These are phyloP conservation scores for Teratosphaeria zuluensis DNA, from an alignment of 2,329 filamentous ascomycete species.

Conservation along the genomic window DNA sequence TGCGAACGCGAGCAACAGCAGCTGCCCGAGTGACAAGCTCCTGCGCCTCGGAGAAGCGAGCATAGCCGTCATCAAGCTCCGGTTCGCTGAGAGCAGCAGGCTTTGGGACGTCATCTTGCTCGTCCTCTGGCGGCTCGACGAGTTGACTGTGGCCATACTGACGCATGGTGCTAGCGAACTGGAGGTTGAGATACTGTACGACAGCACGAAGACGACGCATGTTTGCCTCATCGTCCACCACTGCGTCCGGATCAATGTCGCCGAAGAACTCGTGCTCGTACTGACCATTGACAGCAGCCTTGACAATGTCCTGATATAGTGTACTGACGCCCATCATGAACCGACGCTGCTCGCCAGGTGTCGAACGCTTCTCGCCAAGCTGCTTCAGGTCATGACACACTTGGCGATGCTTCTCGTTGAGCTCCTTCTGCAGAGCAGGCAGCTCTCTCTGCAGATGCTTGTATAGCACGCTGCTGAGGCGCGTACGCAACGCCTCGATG, in stretches of 20 bases:
- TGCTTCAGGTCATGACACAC: slow-evolving; percentile 27
- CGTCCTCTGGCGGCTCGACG: slow-evolving; percentile 14
- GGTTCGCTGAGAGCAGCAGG: slow-evolving; percentile 5
- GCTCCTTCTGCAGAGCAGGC: slow-evolving; percentile 25
- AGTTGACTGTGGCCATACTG: slow-evolving; percentile 35
- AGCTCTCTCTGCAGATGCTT: slow-evolving; percentile 28
- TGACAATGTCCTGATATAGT: slow-evolving; percentile 36
- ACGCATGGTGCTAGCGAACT: slow-evolving; percentile 39
- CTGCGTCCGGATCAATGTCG: slow-evolving; percentile 3
- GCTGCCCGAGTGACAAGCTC: slow-evolving; percentile 23
- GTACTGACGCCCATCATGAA: slow-evolving; percentile 41
- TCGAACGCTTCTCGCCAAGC: slow-evolving; percentile 42
- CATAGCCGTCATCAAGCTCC: slow-evolving; percentile 6
- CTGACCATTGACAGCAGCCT: slow-evolving; percentile 40
- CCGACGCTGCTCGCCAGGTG: slow-evolving; percentile 37
- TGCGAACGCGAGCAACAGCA: slow-evolving; percentile 47
- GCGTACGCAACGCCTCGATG: slow-evolving; percentile 37
- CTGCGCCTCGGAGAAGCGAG: slow-evolving; percentile 9
- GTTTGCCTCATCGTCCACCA: slow-evolving; percentile 23
- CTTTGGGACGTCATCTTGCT: slow-evolving; percentile 1
- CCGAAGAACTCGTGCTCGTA: slow-evolving; percentile 47
- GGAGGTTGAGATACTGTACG: slow-evolving; percentile 40
- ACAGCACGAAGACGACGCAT: slow-evolving; percentile 42
- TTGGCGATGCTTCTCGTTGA: slow-evolving; percentile 22
- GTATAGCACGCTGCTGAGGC: slow-evolving; percentile 43